Conservation (phyloP, 768 basidiomycete species). For the Pleurotus djamor region DNA sequence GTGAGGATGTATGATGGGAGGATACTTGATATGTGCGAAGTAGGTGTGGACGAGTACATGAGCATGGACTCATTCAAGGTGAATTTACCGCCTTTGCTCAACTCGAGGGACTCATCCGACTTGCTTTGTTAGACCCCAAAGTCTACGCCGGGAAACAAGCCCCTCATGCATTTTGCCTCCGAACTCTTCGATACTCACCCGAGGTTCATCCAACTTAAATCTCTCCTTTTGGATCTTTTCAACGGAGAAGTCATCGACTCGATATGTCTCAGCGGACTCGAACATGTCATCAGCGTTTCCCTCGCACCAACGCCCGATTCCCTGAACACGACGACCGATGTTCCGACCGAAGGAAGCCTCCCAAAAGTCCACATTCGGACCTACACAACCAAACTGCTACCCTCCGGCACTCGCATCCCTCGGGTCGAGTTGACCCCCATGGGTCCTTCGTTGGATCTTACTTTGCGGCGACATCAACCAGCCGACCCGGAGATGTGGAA, state of each 20-base stretch:
- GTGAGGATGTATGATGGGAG: slow-evolving; percentile 83
- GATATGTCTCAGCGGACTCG: slow-evolving; percentile 80
- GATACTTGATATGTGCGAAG: slow-evolving; percentile 93
- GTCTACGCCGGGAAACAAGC: slow-evolving; percentile 86
- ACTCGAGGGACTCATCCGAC: not conserved
- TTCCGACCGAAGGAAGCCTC: slow-evolving; percentile 34
- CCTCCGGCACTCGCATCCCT: slow-evolving; percentile 79
- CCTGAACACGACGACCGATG: slow-evolving; percentile 37
- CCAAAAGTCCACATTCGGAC: slow-evolving; percentile 89
- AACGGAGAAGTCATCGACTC: slow-evolving; percentile 83
- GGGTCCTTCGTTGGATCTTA: slow-evolving; percentile 89
- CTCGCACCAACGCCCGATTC: slow-evolving; percentile 62
- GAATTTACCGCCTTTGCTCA: slow-evolving; percentile 18
- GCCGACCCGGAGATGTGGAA: slow-evolving; percentile 82
- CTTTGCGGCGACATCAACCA: slow-evolving; percentile 68
- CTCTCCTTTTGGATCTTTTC: slow-evolving; percentile 87
- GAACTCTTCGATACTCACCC: slow-evolving; percentile 95
- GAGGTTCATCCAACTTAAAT: slow-evolving; percentile 89
- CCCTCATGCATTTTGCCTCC: slow-evolving; percentile 94
- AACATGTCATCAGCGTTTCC: slow-evolving; percentile 84
- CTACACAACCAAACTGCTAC: slow-evolving; percentile 72
- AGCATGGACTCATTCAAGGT: slow-evolving; percentile 87
- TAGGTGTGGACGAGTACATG: slow-evolving; percentile 81
- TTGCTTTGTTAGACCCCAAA: slow-evolving; percentile 69
- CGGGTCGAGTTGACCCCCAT: slow-evolving; percentile 81